Percentiles rank a stretch among this genome's conserved stretches.
Conservation (phyloP, 306 rosid genomes). For the Morella rubra region DNA sequence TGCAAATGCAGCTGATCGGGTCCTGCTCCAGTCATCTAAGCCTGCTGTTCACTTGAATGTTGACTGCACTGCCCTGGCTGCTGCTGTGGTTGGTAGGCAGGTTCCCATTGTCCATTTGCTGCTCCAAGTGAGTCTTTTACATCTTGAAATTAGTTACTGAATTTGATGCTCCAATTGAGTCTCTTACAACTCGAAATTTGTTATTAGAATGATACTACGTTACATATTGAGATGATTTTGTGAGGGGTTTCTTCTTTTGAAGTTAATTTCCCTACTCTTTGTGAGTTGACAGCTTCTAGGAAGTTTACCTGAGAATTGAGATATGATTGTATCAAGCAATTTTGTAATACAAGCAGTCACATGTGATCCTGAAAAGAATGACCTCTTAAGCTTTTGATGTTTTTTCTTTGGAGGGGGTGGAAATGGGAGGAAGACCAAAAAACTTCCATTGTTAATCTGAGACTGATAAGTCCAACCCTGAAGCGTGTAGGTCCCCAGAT, state of each 20-base stretch:
- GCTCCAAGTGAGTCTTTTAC: conserved; percentile 56
- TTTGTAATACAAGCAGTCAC: conserved; percentile 3
- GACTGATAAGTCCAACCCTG: not conserved
- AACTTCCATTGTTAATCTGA: not conserved
- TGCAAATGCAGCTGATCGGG: conserved; percentile 58
- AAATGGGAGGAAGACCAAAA: not conserved
- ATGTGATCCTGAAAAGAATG: not conserved
- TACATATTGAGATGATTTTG: conserved; percentile 11
- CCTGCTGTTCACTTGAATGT: conserved; percentile 86
- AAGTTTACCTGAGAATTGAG: not conserved
- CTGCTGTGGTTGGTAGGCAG: conserved; percentile 91
- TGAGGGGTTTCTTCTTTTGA: conserved; percentile 9
- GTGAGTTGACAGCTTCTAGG: not conserved
- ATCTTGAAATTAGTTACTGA: conserved; percentile 3
- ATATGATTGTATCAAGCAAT: not conserved
- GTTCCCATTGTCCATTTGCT: conserved; percentile 64
- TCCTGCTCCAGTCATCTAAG: conserved; percentile 77
- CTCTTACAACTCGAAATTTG: conserved; percentile 20
- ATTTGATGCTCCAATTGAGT: conserved; percentile 69
- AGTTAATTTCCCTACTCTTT: conserved; percentile 12
- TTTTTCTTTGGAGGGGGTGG: not conserved
- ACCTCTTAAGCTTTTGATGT: not conserved
- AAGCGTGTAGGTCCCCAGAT: conserved; percentile 2
- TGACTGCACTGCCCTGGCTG: conserved; percentile 77
- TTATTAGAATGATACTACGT: conserved; percentile 11